Evolutionary conservation across 192 early-diverging fungal species (phyloP), one percentile per base, ranked within the genome.

Genomic region (Rhizophagus sp.): DNA sequence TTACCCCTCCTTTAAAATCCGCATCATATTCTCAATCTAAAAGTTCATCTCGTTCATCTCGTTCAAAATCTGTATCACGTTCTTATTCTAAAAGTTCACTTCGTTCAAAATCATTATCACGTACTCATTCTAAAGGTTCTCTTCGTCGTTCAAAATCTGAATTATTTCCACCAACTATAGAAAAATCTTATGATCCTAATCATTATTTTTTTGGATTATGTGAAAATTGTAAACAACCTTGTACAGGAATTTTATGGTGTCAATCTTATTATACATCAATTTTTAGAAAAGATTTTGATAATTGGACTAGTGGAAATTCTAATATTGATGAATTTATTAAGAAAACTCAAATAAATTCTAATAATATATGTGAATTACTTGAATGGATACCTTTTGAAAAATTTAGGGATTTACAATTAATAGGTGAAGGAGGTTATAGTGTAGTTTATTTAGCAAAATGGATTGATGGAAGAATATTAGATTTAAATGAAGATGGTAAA

Each of bases 341-440:
- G 27, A 39, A 69, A 25, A 11, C 67, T 7, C 67, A 69, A 39
- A 22, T 19, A 36, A n/a, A 30, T n/a, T 30, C 67, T 12, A 69
- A 30, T 25, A 39, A 69, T 36, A 15, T 39, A 19, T 30, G 67
- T 30, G 36, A 27, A 27, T 19, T 69, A 30, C 30, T 69, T 17
- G 67, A 69, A 22, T 69, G 67, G 67, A 69, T 69, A 69, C 17
- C 67, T n/a, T 69, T 27, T 39, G 67, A 69, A 69, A 69, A 69
- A 39, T 69, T 69, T 39, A 39, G n/a, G 15, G 67, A 69, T 39
- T 30, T 69, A 36, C 30, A 69, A n/a, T 36, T 7, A n/a, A 69
- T 25, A 9, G 67, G 67, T 10, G 36, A 39, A 39, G 67, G 67
- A 10, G 67, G 67, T 30, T 69, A 36, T 69, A n/a, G 67, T 69